Conservation (phyloP, 768 basidiomycete genomes). For the Pholiota conissans region DNA sequence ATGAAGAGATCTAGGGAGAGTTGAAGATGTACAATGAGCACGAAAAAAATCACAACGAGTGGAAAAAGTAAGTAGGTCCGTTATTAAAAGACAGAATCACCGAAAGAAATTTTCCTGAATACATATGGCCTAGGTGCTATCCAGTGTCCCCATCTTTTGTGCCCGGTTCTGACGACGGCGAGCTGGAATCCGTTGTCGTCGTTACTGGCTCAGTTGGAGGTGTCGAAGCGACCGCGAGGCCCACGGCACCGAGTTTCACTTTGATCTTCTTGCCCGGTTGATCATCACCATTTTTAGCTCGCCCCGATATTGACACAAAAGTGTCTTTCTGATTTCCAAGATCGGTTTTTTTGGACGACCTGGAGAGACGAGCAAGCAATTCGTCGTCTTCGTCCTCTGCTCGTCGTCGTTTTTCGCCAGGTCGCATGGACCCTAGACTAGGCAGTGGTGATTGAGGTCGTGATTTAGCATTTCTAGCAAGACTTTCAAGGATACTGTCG, state of each 20-base stretch:
- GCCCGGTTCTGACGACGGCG: constrained; percentile 59
- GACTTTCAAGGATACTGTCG: constrained; percentile 56
- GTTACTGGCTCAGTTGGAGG: constrained; percentile 20
- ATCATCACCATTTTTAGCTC: constrained; percentile 49
- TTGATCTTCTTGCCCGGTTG: constrained; percentile 70
- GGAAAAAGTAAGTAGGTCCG: not conserved
- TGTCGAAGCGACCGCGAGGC: constrained; percentile 33
- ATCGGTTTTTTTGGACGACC: constrained; percentile 55
- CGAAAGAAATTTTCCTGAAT: constrained; percentile 13
- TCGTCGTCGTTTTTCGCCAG: constrained; percentile 71
- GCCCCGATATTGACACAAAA: constrained; percentile 24
- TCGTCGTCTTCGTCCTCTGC: constrained; percentile 76
- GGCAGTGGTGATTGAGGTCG: constrained; percentile 41
- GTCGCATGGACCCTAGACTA: constrained; percentile 45
- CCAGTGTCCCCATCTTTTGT: constrained; percentile 78
- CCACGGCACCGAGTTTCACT: constrained; percentile 61
- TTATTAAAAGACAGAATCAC: not conserved
- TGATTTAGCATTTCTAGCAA: constrained; percentile 37
- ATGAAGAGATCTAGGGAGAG: constrained; percentile 12
- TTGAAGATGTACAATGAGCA: constrained; percentile 17
- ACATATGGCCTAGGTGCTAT: constrained; percentile 29
- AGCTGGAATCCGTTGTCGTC: constrained; percentile 29
- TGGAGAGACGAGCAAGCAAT: constrained; percentile 61
- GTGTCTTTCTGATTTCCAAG: constrained; percentile 45
- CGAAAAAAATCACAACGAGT: constrained; percentile 8